phyloP scores from a whole-genome alignment of 495 filamentous ascomycete genomes.

The Cercophora samala region DNA sequence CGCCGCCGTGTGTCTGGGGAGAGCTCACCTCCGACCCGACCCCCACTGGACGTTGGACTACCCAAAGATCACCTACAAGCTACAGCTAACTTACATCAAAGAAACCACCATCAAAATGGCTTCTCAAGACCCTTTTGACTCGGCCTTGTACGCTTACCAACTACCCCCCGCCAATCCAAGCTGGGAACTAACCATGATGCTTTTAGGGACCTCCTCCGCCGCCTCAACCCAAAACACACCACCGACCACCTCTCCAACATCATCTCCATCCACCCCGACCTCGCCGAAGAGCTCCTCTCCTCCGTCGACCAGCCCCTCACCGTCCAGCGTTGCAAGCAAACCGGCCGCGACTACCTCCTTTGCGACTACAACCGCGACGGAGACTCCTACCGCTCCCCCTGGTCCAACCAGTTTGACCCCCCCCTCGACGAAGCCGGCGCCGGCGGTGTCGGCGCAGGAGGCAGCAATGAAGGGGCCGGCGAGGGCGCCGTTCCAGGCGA shows the following conservation, averaged over 20 bases:
- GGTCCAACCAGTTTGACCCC: slow-evolving; percentile 97
- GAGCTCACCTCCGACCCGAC: slow-evolving; percentile 4
- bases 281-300: slow-evolving; percentile 96
- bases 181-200: too few species aligned
- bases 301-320: slow-evolving; percentile 95
- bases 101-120: slow-evolving; percentile 37
- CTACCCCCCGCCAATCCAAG: not conserved
- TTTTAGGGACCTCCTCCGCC: slow-evolving; percentile 99
- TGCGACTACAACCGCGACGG: slow-evolving; percentile 99
- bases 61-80: not conserved
- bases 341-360: slow-evolving; percentile 91
- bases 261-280: slow-evolving; percentile 78
- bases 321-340: slow-evolving; percentile 77
- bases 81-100: not conserved
- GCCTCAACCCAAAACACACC: slow-evolving; percentile 90
- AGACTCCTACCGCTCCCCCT: slow-evolving; percentile 92
- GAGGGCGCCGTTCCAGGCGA: slow-evolving; percentile 78
- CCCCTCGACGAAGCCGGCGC: slow-evolving; percentile 54
- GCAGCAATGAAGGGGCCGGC: slow-evolving; percentile 44
- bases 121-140: slow-evolving; percentile 64
- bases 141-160: slow-evolving; percentile 64
- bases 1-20: slow-evolving; percentile 4
- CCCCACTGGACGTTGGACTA: not conserved
- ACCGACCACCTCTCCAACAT: slow-evolving; percentile 78
- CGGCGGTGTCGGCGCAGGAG: slow-evolving; percentile 38